Percentiles rank a stretch among this genome's conserved stretches.
phyloP scores from a whole-genome alignment of 1,139 yeast genomes.

The Candida sojae region DNA sequence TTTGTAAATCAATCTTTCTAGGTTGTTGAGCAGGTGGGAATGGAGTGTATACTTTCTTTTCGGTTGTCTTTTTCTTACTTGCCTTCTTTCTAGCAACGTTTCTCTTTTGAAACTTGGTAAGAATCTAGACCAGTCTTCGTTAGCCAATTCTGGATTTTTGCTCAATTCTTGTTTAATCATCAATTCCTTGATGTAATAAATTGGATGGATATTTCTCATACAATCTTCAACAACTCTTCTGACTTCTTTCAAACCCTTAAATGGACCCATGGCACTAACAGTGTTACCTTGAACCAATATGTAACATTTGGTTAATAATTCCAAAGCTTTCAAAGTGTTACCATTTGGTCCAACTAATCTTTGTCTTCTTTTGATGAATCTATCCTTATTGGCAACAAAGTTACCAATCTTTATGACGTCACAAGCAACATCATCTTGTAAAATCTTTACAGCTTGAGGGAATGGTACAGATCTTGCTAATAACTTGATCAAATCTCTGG shows the following conservation, averaged over 20 bases:
- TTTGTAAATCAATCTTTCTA: slow-evolving; percentile 94
- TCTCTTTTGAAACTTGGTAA: slow-evolving; percentile 95
- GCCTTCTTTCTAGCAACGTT: slow-evolving; percentile 95
- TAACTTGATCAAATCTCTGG: slow-evolving; percentile 90
- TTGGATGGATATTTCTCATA: slow-evolving; percentile 95
- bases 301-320: slow-evolving; percentile 88
- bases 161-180: slow-evolving; percentile 97
- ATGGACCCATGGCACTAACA: slow-evolving; percentile 97
- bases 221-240: slow-evolving; percentile 97
- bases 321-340: slow-evolving; percentile 92
- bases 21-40: slow-evolving; percentile 99
- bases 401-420: slow-evolving; percentile 96
- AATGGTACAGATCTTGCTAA: slow-evolving; percentile 96
- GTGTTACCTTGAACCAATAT: slow-evolving; percentile 97
- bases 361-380: slow-evolving; percentile 94
- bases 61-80: slow-evolving; percentile 60
- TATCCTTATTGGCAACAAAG: slow-evolving; percentile 83
- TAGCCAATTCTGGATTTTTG: slow-evolving; percentile 90
- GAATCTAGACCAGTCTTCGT: slow-evolving; percentile 97
- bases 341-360: slow-evolving; percentile 97
- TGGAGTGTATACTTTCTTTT: slow-evolving; percentile 92
- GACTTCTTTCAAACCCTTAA: slow-evolving; percentile 86
- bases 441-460: slow-evolving; percentile 90
- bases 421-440: slow-evolving; percentile 92
- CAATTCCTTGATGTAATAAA: slow-evolving; percentile 92